A percentile compares a stretch with the other conserved stretches of the same genome.
Evolutionary conservation across 2,329 filamentous ascomycete species (phyloP).

Genomic region (Pyrenophora seminiperda): DNA sequence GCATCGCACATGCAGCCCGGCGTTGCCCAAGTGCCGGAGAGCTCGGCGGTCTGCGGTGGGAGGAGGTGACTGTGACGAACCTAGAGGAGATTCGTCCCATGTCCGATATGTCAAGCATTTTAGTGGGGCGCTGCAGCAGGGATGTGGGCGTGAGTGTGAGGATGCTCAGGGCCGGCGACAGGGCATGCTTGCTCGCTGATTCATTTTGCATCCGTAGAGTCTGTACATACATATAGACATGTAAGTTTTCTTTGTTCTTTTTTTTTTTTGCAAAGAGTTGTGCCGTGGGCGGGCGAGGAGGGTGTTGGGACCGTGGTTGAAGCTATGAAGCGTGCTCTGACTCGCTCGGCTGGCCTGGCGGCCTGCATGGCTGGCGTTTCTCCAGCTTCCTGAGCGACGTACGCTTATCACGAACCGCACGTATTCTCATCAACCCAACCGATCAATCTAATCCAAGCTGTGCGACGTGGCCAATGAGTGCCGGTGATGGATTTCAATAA

Average conservation of each 20-base stretch:
- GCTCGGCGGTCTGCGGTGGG: slow-evolving; percentile 11
- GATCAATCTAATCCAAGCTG: slow-evolving; percentile 47
- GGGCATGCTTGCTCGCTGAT: slow-evolving; percentile 16
- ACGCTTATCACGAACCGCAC: slow-evolving; percentile 43
- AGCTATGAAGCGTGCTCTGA: slow-evolving; percentile 4
- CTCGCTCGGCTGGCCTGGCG: slow-evolving; percentile 16
- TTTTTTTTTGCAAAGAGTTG: neutral
- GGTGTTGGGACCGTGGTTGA: neutral
- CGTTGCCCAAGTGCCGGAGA: slow-evolving; percentile 5
- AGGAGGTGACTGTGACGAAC: slow-evolving; percentile 18
- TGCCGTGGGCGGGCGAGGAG: neutral
- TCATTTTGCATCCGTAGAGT: neutral
- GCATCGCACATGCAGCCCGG: neutral
- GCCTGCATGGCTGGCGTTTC: neutral
- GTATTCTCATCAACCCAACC: slow-evolving; percentile 30
- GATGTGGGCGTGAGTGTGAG: slow-evolving; percentile 20
- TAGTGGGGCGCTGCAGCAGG: slow-evolving; percentile 22
- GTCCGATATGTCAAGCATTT: slow-evolving; percentile 25
- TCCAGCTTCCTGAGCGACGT: slow-evolving; percentile 10
- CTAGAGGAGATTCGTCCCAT: slow-evolving; percentile 26
- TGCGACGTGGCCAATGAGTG: slow-evolving; percentile 48
- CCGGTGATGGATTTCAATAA: slow-evolving; percentile 48
- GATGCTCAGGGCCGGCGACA: slow-evolving; percentile 14
- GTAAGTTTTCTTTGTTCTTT: neutral
- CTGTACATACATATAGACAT: neutral